A percentile compares a stretch with the other conserved stretches of the same genome.
Conservation (phyloP, 306 rosid species). For the Castanea crenata region DNA sequence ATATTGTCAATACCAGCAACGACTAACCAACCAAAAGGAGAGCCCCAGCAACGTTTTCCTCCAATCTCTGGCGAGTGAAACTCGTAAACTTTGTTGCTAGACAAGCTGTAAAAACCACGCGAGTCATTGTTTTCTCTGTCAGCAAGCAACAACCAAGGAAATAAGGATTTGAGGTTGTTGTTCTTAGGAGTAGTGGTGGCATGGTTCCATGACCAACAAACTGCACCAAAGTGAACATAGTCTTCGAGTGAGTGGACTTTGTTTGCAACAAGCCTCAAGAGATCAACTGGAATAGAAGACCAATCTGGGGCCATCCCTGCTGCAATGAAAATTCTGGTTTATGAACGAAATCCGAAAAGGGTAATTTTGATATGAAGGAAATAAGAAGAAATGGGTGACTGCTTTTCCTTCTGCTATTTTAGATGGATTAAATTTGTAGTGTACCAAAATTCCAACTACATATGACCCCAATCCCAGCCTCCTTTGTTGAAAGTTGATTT, state of each 20-base stretch:
- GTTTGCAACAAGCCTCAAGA: neutral
- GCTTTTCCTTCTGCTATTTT: too few relatives aligned
- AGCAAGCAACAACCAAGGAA: neutral
- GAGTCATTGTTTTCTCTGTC: neutral
- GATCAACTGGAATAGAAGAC: neutral
- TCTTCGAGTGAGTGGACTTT: neutral
- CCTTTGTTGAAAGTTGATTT: too few relatives aligned
- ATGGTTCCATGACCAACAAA: neutral
- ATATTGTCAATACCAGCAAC: neutral
- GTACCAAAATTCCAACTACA: too few relatives aligned
- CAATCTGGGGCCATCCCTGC: neutral
- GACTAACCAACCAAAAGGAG: neutral
- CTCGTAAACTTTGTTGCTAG: neutral
- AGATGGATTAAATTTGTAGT: too few relatives aligned
- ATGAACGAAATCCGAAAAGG: too few relatives aligned
- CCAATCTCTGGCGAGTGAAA: neutral
- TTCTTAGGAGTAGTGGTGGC: neutral
- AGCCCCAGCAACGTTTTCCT: neutral
- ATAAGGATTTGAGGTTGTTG: neutral
- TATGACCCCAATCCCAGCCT: too few relatives aligned
- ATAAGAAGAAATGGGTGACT: too few relatives aligned
- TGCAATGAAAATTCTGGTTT: too few relatives aligned
- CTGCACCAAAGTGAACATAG: neutral
- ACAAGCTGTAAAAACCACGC: too few relatives aligned
- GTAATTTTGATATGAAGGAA: too few relatives aligned